Evolutionary conservation across 2,329 filamentous ascomycete species (phyloP), one percentile per base, ranked within the genome.

Genomic region (Fusarium sp.): DNA sequence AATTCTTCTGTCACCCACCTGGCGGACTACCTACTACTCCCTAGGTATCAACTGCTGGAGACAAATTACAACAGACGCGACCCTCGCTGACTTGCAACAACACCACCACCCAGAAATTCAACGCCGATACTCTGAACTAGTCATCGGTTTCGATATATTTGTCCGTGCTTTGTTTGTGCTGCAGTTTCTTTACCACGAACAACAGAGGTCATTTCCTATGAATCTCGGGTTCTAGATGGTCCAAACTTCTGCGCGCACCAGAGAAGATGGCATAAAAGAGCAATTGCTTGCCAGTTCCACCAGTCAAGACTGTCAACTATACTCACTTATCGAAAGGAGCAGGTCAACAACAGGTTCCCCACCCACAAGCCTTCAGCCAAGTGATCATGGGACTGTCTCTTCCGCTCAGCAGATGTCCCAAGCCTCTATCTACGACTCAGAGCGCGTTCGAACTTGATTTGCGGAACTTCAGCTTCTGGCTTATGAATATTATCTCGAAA

Each of bases 81-180:
- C 34, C 34, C 34, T 37, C 18, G 10, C 34, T 12, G n/a, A 37
- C 18, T 37, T 18, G 18, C 34, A 37, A 37, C 18, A 37, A 12
- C 9, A 37, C 34, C 10, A 37, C 34, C 34, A 37, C 10, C 6
- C 10, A 11, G 18, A n/a, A 37, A 6, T 37, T n/a, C 10, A n/a
- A 37, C 34, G 34, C 34, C 34, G 18, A 37, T n/a, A 37, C 34
- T 37, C 5, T 4, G 7, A n/a, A 37, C 3, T 7, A 6, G 18
- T n/a, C 3, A 37, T 12, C 18, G 11, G 34, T n/a, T 6, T 11
- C 18, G 34, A 37, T 37, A 37, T 37, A 37, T 4, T 11, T 37
- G 18, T 1, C 5, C 10, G 4, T 3, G 7, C 3, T 37, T 18
- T n/a, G 9, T n/a, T n/a, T 37, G 1, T 2, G 4, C 6, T n/a